Percentiles rank a stretch among this genome's conserved stretches.
phyloP scores from a whole-genome alignment of 106 monocot genomes.

The Posidonia australis region DNA sequence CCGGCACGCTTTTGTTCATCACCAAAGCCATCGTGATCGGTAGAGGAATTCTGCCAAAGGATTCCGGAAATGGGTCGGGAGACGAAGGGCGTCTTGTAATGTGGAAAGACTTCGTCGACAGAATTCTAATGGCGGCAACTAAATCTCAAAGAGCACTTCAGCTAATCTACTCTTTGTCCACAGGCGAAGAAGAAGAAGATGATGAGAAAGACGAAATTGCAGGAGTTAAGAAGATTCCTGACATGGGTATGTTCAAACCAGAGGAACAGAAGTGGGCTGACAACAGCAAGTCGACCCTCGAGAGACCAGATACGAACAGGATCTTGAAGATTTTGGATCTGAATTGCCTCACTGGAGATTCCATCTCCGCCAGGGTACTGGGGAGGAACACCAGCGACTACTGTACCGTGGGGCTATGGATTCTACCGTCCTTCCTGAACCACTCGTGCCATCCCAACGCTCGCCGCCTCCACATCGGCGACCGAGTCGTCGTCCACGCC shows the following conservation, averaged over 20 bases:
- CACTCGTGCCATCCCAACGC: slow-evolving; percentile 83
- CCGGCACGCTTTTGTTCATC: slow-evolving; percentile 51
- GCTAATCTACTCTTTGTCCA: slow-evolving; percentile 49
- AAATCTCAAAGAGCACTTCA: slow-evolving; percentile 33
- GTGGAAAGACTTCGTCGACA: slow-evolving; percentile 88
- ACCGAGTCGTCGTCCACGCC: slow-evolving; percentile 46
- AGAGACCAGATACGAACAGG: slow-evolving; percentile 30
- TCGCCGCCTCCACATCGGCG: slow-evolving; percentile 62
- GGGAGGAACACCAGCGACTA: slow-evolving; percentile 23
- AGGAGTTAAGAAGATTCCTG: slow-evolving; percentile 21
- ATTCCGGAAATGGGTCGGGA: slow-evolving; percentile 4
- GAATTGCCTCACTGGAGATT: slow-evolving; percentile 66
- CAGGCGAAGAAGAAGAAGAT: slow-evolving; percentile 29
- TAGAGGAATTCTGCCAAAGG: slow-evolving; percentile 51
- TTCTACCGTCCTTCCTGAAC: slow-evolving; percentile 68
- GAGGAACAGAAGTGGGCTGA: slow-evolving; percentile 7
- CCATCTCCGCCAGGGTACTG: slow-evolving; percentile 22
- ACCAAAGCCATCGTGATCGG: slow-evolving; percentile 60
- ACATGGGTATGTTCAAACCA: slow-evolving; percentile 45
- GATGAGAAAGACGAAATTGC: slow-evolving; percentile 4
- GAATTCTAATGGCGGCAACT: slow-evolving; percentile 32
- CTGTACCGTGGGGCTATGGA: slow-evolving; percentile 67
- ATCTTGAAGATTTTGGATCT: slow-evolving; percentile 71
- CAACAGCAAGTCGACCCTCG: background rate
- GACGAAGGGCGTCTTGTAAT: slow-evolving; percentile 41